A percentile compares a stretch with the other conserved stretches of the same genome.
These are phyloP conservation scores for Pistacia integerrima DNA, from an alignment of 345 rosid genomes.

Conservation along the genomic window DNA sequence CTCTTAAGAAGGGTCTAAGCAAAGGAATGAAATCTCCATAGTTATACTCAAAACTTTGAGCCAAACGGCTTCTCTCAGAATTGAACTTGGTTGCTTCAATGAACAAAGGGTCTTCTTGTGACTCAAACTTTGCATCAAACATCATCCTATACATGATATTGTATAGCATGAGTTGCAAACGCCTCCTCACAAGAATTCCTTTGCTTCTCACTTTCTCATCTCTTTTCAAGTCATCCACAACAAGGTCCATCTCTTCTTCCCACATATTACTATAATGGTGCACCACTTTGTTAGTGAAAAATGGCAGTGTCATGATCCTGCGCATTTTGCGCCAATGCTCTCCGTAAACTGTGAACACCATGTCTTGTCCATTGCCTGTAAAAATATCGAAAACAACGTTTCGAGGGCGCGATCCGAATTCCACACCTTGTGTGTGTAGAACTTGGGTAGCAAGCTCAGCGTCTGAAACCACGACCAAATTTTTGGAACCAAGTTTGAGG, in stretches of 20 bases:
- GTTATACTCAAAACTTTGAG: conserved; percentile 66
- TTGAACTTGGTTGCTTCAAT: conserved; percentile 54
- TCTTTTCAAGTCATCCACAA: conserved; percentile 41
- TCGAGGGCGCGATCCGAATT: conserved; percentile 65
- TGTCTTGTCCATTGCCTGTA: conserved; percentile 67
- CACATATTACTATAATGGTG: conserved; percentile 49
- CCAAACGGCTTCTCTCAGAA: conserved; percentile 59
- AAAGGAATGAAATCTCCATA: conserved; percentile 71
- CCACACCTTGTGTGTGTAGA: conserved; percentile 61
- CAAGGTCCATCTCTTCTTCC: conserved; percentile 63
- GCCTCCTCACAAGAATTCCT: conserved; percentile 51
- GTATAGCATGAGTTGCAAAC: conserved; percentile 64
- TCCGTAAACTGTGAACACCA: conserved; percentile 70
- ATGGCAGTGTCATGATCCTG: conserved; percentile 65
- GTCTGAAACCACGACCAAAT: conserved; percentile 50
- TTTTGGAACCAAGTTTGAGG: conserved; percentile 51
- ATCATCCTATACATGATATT: conserved; percentile 71
- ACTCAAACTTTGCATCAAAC: conserved; percentile 57
- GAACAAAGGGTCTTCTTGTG: conserved; percentile 52
- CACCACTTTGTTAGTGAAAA: conserved; percentile 70
- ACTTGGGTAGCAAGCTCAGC: conserved; percentile 56
- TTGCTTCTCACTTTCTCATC: conserved; percentile 23
- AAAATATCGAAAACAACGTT: conserved; percentile 65
- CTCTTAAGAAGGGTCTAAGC: conserved; percentile 58
- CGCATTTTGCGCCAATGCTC: conserved; percentile 74